Conservation (phyloP, 75 land plant species). For the Gnetum montanum region DNA sequence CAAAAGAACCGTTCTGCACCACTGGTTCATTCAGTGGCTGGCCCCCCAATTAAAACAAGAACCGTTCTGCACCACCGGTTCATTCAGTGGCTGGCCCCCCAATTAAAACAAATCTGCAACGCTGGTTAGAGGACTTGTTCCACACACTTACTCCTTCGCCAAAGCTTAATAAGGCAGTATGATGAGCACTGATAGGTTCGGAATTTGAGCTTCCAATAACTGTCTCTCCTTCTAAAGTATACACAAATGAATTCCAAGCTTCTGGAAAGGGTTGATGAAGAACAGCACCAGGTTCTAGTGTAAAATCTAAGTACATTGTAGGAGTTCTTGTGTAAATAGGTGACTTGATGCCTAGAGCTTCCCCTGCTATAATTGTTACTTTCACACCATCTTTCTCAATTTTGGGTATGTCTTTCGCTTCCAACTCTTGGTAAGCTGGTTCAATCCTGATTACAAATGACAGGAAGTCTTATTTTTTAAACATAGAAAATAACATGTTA, state of each 20-base stretch:
- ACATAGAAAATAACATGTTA: too few species aligned
- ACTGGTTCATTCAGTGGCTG: slow-evolving; percentile 80
- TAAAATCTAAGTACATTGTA: slow-evolving; percentile 60
- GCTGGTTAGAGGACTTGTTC: slow-evolving; percentile 59
- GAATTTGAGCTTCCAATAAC: slow-evolving; percentile 32
- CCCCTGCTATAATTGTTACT: slow-evolving; percentile 62
- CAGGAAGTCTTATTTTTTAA: background rate
- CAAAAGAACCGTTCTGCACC: slow-evolving; percentile 84
- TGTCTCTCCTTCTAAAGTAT: slow-evolving; percentile 39
- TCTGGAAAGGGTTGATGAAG: slow-evolving; percentile 41
- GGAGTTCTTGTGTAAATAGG: slow-evolving; percentile 55
- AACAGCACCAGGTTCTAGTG: slow-evolving; percentile 32
- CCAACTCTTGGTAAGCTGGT: slow-evolving; percentile 49
- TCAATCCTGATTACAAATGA: slow-evolving; percentile 32
- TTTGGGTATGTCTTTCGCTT: slow-evolving; percentile 23
- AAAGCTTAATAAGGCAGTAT: slow-evolving; percentile 44
- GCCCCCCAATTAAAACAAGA: too few species aligned
- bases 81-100: slow-evolving; percentile 75
- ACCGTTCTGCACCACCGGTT: too few species aligned
- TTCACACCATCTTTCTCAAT: slow-evolving; percentile 41
- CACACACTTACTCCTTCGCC: slow-evolving; percentile 77
- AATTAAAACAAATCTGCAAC: slow-evolving; percentile 63
- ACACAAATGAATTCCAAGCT: slow-evolving; percentile 51
- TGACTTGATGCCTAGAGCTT: slow-evolving; percentile 38
- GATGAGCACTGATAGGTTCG: slow-evolving; percentile 31